These are phyloP conservation scores for Carex parvula DNA, from an alignment of 176 grass and related monocot genomes.

Conservation along the genomic window DNA sequence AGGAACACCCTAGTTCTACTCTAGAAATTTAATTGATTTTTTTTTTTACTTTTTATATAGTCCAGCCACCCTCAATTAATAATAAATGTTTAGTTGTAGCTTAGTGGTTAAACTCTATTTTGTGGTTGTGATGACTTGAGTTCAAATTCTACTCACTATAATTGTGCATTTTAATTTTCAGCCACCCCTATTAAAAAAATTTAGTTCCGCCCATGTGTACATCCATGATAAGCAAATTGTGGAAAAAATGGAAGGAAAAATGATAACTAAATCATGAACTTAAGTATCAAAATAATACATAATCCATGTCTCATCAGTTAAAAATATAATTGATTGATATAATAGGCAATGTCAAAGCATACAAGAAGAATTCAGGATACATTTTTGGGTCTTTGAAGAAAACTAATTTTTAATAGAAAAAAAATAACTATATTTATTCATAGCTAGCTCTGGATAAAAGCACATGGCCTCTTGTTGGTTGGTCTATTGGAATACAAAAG, in stretches of 20 bases:
- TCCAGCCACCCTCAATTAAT: too few species aligned
- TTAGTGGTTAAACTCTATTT: too few species aligned
- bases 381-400: not conserved
- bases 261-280: not conserved
- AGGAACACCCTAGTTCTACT: too few species aligned
- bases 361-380: not conserved
- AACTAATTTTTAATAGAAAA: not conserved
- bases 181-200: too few species aligned
- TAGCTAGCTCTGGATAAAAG: conserved; percentile 9
- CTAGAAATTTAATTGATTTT: too few species aligned
- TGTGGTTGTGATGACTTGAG: too few species aligned
- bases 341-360: not conserved
- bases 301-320: not conserved
- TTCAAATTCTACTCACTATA: too few species aligned
- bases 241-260: not conserved
- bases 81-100: too few species aligned
- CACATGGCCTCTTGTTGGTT: conserved; percentile 25
- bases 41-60: too few species aligned
- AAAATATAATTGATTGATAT: not conserved
- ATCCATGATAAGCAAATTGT: too few species aligned
- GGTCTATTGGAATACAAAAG: conserved; percentile 8
- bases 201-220: not conserved
- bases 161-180: too few species aligned
- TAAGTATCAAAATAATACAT: not conserved
- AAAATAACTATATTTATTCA: not conserved